phyloP scores from a whole-genome alignment of 306 rosid species.

The Bauhinia variegata region DNA sequence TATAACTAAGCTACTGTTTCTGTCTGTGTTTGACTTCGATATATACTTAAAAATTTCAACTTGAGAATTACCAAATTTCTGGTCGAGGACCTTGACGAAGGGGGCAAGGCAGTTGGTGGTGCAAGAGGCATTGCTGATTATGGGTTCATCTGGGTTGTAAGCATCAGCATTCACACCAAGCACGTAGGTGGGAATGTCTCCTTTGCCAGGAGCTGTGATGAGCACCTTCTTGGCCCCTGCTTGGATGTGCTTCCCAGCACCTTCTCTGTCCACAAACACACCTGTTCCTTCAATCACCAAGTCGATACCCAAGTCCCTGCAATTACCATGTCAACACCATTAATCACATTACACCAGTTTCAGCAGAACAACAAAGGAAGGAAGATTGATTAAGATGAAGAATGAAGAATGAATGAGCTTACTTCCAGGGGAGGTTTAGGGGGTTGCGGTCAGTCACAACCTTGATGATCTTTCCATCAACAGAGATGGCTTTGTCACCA shows the following conservation, averaged over 20 bases:
- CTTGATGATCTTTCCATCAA: conserved; percentile 86
- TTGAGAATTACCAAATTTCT: conserved; percentile 92
- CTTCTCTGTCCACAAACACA: conserved; percentile 94
- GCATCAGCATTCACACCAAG: conserved; percentile 88
- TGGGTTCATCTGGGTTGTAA: conserved; percentile 67
- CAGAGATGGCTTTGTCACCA: conserved; percentile 68
- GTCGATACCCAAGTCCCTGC: conserved; percentile 84
- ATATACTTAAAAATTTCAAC: too few species aligned
- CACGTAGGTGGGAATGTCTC: conserved; percentile 96
- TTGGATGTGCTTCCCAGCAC: conserved; percentile 89
- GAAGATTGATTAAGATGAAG: not conserved
- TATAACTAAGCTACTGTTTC: too few species aligned
- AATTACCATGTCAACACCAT: not conserved
- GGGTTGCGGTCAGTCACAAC: conserved; percentile 91
- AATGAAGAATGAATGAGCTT: too few species aligned
- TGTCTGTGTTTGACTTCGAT: too few species aligned
- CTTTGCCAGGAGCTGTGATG: conserved; percentile 97
- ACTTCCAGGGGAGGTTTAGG: conserved; percentile 85
- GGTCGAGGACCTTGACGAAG: conserved; percentile 94
- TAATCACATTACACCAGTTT: not conserved
- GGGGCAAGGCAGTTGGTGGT: conserved; percentile 99
- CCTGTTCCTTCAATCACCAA: conserved; percentile 99
- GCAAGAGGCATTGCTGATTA: conserved; percentile 99
- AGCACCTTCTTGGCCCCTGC: conserved; percentile 99
- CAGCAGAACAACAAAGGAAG: not conserved